Evolutionary conservation across 2,329 filamentous ascomycete species (phyloP).

Genomic region (Neonectria punicea): DNA sequence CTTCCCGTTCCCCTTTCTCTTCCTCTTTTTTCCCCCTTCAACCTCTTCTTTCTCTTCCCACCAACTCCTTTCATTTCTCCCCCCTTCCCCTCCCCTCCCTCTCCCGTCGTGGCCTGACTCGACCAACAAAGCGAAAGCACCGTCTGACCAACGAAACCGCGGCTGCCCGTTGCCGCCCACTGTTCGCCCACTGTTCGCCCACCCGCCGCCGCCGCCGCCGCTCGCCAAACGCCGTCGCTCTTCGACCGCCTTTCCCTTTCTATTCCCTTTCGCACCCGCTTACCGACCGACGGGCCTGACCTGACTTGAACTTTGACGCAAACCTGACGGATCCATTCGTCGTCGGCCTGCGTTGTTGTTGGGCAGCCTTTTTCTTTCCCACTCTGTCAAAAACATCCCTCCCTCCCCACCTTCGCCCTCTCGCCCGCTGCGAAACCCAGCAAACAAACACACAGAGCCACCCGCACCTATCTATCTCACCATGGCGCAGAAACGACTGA

Average conservation of each 20-base stretch:
- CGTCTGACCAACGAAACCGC: constrained; percentile 18
- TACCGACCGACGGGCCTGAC: constrained; percentile 22
- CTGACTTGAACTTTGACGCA: constrained; percentile 28
- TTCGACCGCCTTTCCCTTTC: constrained; percentile 43
- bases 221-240: constrained; percentile 24
- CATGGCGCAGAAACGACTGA: constrained; percentile 77
- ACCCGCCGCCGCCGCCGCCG: constrained; percentile 32
- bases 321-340: constrained; percentile 31
- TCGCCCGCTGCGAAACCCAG: neutral
- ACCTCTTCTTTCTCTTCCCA: neutral
- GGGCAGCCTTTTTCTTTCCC: constrained; percentile 4
- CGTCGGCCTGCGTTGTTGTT: constrained; percentile 5
- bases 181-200: too few relatives aligned
- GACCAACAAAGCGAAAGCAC: constrained; percentile 1
- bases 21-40: neutral
- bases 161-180: constrained; percentile 2
- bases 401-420: neutral
- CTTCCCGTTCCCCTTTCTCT: neutral
- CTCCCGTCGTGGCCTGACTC: constrained; percentile 12
- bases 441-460: neutral
- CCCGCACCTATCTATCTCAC: constrained; percentile 24
- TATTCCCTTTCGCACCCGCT: constrained; percentile 28
- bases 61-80: neutral
- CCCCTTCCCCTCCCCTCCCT: neutral
- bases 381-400: neutral